Evolutionary conservation across 208 protist species (phyloP).

Genomic region (Acanthamoeba healyi): DNA sequence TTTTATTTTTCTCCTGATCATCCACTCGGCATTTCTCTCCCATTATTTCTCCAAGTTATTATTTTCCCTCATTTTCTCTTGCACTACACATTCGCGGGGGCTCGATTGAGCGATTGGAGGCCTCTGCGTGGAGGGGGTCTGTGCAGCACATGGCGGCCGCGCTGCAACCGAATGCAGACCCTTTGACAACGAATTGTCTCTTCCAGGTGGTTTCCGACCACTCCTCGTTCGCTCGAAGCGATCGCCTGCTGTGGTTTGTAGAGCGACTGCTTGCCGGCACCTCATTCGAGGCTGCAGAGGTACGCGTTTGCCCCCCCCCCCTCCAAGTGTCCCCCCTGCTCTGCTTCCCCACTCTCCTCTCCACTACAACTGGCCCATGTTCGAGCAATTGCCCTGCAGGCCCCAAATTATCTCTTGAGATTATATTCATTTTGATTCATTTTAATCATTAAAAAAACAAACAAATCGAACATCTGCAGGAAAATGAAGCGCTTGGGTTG

Average conservation of each 20-base stretch:
- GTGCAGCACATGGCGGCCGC: too few relatives aligned
- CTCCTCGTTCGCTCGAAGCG: constrained; percentile 25
- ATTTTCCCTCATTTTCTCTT: too few relatives aligned
- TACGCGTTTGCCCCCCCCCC: background rate
- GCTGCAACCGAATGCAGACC: background rate
- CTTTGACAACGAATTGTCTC: background rate
- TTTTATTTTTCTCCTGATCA: too few relatives aligned
- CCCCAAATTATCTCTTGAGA: background rate
- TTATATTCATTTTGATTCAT: background rate
- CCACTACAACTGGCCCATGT: background rate
- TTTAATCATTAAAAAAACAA: background rate
- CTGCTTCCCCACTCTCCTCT: background rate
- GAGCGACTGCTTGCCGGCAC: background rate
- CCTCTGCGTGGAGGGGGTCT: too few relatives aligned
- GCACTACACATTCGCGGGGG: too few relatives aligned
- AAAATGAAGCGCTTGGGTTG: constrained; percentile 13
- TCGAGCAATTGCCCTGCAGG: background rate
- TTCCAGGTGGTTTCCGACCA: constrained; percentile 17
- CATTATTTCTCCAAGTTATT: too few relatives aligned
- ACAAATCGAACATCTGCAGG: constrained; percentile 18
- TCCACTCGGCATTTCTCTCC: too few relatives aligned
- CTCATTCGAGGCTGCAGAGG: background rate
- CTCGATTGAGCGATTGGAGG: too few relatives aligned
- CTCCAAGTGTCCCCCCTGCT: background rate
- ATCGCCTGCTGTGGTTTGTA: constrained; percentile 43